A percentile compares a stretch with the other conserved stretches of the same genome.
Evolutionary conservation across 1,284 basidiomycete species (phyloP).

Genomic region (Austroboletus novae-zelandiae): DNA sequence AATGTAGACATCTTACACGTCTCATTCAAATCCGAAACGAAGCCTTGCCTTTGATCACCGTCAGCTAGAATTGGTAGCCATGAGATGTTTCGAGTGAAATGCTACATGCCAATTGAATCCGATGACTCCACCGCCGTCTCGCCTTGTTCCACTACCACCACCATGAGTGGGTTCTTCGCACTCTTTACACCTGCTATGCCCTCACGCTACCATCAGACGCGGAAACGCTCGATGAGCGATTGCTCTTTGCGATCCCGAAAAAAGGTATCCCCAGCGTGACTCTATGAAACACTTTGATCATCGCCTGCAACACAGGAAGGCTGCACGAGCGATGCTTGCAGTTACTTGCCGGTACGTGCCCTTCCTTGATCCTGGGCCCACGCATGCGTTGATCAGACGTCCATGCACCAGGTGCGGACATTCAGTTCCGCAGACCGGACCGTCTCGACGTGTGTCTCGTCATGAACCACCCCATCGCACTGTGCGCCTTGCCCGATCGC

Average conservation of each 20-base stretch:
- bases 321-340: constrained; percentile 92
- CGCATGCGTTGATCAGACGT: not conserved
- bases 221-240: constrained; percentile 56
- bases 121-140: no score
- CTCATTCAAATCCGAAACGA: no score
- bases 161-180: constrained; percentile 22
- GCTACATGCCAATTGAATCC: no score
- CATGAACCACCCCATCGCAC: constrained; percentile 89
- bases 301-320: constrained; percentile 52
- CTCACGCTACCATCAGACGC: constrained; percentile 36
- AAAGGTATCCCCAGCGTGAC: constrained; percentile 62
- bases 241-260: constrained; percentile 96
- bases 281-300: not conserved
- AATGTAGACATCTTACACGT: no score
- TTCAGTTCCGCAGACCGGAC: constrained; percentile 90
- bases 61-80: no score
- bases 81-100: no score
- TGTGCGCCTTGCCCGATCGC: constrained; percentile 45
- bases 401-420: constrained; percentile 76
- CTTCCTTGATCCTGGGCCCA: not conserved
- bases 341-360: constrained; percentile 64
- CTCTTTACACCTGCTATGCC: not conserved
- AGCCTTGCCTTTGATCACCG: no score
- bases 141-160: not conserved
- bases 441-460: constrained; percentile 92